Conservation (phyloP, 441 rosid genomes). For the Erysimum cheiri region DNA sequence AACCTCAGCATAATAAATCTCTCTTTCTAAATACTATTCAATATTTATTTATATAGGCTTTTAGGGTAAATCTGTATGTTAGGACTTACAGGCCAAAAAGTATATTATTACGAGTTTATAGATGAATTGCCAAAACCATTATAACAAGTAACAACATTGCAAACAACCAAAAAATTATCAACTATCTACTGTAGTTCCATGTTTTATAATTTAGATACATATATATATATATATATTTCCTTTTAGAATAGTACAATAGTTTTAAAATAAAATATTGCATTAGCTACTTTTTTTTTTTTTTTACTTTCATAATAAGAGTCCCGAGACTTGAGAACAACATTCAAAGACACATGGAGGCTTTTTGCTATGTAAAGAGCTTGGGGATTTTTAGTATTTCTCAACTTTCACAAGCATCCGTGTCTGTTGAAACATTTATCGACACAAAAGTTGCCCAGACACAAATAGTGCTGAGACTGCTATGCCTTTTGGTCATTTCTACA, state of each 20-base stretch:
- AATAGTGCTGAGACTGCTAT: background rate
- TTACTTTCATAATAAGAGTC: background rate
- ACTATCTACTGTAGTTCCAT: background rate
- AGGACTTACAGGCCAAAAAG: background rate
- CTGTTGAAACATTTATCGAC: background rate
- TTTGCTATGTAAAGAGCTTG: background rate
- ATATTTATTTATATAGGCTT: background rate
- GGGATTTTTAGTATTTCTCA: background rate
- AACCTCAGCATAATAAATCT: background rate
- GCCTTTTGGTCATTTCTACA: background rate
- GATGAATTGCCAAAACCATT: background rate
- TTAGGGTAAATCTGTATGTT: background rate
- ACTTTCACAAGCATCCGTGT: background rate
- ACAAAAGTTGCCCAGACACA: background rate
- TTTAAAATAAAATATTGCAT: background rate
- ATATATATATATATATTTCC: too few relatives aligned
- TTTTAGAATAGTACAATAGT: background rate
- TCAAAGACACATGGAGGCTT: background rate
- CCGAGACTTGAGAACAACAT: background rate
- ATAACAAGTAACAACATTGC: background rate
- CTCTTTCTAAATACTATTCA: background rate
- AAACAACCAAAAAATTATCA: background rate
- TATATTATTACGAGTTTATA: too few relatives aligned
- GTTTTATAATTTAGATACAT: too few relatives aligned
- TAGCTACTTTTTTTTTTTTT: background rate